A percentile compares a stretch with the other conserved stretches of the same genome.
These are phyloP conservation scores for Daldinia loculata DNA, from an alignment of 495 filamentous ascomycete genomes.

Conservation along the genomic window DNA sequence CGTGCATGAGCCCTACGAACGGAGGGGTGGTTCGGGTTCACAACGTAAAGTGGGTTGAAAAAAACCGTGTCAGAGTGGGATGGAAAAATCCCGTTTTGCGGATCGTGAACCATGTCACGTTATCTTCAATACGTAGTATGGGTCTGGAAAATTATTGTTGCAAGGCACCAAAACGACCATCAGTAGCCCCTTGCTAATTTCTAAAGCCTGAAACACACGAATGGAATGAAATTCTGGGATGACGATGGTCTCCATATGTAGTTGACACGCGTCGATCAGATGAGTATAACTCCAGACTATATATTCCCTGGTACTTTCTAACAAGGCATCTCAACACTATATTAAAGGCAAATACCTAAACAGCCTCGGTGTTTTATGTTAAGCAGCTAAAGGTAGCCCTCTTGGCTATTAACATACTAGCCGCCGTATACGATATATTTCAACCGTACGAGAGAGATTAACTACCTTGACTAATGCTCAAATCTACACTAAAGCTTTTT, in stretches of 20 bases:
- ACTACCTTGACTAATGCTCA: background rate
- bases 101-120: slow-evolving; percentile 34
- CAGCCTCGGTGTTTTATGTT: too few relatives aligned
- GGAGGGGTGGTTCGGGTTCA: slow-evolving; percentile 14
- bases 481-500: background rate
- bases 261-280: background rate
- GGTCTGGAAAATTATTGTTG: slow-evolving; percentile 1
- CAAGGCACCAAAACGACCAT: background rate
- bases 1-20: slow-evolving; percentile 25
- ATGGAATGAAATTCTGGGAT: background rate
- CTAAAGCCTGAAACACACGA: background rate
- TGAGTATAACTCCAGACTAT: background rate
- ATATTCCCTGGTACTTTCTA: background rate
- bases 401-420: background rate
- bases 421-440: background rate
- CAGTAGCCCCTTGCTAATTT: background rate
- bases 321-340: too few relatives aligned
- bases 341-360: too few relatives aligned
- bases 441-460: background rate
- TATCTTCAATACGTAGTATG: slow-evolving; percentile 6
- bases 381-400: too few relatives aligned
- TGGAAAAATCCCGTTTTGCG: slow-evolving; percentile 19
- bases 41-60: slow-evolving; percentile 15
- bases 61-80: background rate
- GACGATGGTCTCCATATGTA: background rate